Evolutionary conservation across 2,329 filamentous ascomycete species (phyloP).

Genomic region (Pyricularia sp.): DNA sequence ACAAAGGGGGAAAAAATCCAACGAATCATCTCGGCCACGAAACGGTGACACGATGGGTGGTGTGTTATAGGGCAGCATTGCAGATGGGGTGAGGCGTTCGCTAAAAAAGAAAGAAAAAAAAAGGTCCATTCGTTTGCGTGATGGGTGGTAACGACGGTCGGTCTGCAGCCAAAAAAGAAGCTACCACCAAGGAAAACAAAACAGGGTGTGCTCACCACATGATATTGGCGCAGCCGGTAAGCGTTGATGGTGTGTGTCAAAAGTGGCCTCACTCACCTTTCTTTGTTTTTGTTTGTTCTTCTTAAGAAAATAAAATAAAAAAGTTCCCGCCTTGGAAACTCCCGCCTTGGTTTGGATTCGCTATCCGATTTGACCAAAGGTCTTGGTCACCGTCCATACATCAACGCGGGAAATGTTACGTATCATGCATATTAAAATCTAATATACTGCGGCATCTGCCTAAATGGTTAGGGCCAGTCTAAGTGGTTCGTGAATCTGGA

Average conservation of each 20-base stretch:
- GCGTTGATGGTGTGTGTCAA: neutral
- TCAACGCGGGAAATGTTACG: neutral
- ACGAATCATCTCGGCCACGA: neutral
- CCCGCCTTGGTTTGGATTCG: neutral
- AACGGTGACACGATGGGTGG: neutral
- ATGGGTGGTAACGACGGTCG: neutral
- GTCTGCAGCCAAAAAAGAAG: neutral
- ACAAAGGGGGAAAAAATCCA: neutral
- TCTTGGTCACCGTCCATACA: neutral
- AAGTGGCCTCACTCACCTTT: neutral
- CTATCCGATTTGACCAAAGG: neutral
- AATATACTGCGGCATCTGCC: neutral
- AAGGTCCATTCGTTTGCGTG: neutral
- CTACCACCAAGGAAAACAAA: neutral
- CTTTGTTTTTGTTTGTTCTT: neutral
- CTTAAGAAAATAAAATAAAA: too few relatives aligned
- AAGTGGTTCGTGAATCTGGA: neutral
- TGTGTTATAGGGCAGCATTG: neutral
- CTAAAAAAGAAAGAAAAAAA: neutral
- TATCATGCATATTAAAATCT: neutral
- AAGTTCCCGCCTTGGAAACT: neutral
- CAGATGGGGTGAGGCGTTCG: neutral
- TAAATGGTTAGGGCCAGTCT: neutral
- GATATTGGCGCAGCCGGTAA: neutral
- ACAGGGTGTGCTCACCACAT: neutral